Conservation (phyloP, 768 basidiomycete species). For the Gloeopeniophorella convolvens region DNA sequence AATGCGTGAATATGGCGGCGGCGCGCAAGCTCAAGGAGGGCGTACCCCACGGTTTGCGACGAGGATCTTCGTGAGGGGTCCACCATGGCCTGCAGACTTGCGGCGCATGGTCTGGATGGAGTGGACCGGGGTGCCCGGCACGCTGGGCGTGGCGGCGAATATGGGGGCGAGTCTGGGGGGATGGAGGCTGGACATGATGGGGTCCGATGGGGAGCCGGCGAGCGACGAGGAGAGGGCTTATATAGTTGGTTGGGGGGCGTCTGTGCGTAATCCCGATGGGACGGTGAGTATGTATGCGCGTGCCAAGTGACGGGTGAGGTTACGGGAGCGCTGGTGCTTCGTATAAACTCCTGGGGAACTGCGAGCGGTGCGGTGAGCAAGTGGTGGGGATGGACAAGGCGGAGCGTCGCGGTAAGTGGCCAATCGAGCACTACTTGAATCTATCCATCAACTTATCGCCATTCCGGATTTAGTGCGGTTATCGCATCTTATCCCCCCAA, state of each 20-base stretch:
- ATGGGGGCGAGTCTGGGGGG: conserved; percentile 68
- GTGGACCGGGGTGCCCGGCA: conserved; percentile 80
- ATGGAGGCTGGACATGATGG: conserved; percentile 38
- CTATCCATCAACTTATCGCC: no score
- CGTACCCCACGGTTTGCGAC: conserved; percentile 89
- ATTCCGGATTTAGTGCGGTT: neutral
- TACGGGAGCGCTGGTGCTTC: neutral
- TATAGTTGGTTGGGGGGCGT: conserved; percentile 13
- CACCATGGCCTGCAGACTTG: conserved; percentile 85
- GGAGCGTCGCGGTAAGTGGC: no score
- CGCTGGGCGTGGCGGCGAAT: conserved; percentile 68
- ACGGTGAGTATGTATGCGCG: neutral
- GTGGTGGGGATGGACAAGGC: no score
- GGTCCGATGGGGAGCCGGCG: conserved; percentile 5
- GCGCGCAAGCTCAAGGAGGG: conserved; percentile 17
- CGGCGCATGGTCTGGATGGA: conserved; percentile 88
- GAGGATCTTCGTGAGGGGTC: conserved; percentile 85
- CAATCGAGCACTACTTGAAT: neutral
- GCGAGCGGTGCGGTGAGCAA: no score
- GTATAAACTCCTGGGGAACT: neutral
- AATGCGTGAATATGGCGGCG: neutral
- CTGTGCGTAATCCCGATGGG: conserved; percentile 5
- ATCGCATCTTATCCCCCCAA: neutral
- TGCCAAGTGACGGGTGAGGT: neutral
- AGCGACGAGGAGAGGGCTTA: neutral